Evolutionary conservation across 257 asterid species (phyloP), one percentile per base, ranked within the genome.

Genomic region (Pogostemon cablin): DNA sequence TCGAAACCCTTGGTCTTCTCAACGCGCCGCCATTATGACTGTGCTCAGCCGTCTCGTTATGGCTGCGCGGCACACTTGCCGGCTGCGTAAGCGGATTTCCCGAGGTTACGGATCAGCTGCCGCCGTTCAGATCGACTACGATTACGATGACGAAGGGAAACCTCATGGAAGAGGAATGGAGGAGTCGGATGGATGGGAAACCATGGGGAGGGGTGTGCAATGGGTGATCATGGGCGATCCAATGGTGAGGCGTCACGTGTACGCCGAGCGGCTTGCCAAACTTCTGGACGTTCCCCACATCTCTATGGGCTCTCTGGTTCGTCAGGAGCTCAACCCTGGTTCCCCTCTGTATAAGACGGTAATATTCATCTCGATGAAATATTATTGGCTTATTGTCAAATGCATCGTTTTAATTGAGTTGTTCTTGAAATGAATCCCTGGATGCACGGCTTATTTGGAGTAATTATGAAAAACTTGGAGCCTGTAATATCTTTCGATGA

Each of bases 161-260:
- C 35, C 35, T 66, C 62, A 53, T 39, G 42, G 58, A 20, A 15
- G 48, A 32, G 81, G 53, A 12, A 68, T 77, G 77, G 90, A 75
- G 81, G 91, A 83, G 38, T 80, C 86, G 11, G 90, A 84, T 39
- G 82, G 79, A 34, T 87, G 88, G 85, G 79, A 81, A 17, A 79
- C 89, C 20, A 62, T 70, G 20, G 82, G 77, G 35, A 84, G 98
- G 15, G 97, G 96, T 5, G 87, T 87, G 0, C 97, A 91, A 69
- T 93, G 99, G 99, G 91, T 93, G 80, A 87, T 93, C 78, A 89
- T 93, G 70, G 96, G 97, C 9, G 87, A 93, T 75, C 99, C 97
- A 52, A 68, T 80, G 89, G 93, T 79, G 0, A 80, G 84, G 77
- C 81, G 97, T 58, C 96, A 86, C 77, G 84, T 89, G 35, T 93